These are phyloP conservation scores for Penstemon barbatus DNA, from an alignment of 257 asterid species.

Conservation along the genomic window DNA sequence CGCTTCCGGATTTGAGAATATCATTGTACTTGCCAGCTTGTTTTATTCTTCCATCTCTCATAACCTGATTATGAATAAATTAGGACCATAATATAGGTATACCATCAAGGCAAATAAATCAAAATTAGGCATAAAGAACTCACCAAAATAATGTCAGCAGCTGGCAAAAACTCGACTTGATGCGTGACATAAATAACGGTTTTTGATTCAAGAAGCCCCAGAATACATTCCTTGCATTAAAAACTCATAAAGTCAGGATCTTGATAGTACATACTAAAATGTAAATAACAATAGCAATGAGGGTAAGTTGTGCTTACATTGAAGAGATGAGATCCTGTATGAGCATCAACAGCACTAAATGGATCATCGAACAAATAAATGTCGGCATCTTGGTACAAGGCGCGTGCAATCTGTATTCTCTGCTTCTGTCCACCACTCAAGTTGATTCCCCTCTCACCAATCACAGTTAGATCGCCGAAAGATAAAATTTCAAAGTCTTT, in stretches of 20 bases:
- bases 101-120: background rate
- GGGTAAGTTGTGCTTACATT: conserved; percentile 46
- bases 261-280: background rate
- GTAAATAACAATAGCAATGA: background rate
- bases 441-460: conserved; percentile 93
- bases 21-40: conserved; percentile 83
- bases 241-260: conserved; percentile 15
- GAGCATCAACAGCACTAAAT: conserved; percentile 94
- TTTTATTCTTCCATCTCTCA: conserved; percentile 76
- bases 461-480: conserved; percentile 78
- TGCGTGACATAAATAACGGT: conserved; percentile 78
- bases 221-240: conserved; percentile 64
- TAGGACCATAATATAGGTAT: background rate
- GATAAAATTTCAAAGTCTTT: conserved; percentile 79
- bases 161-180: conserved; percentile 88
- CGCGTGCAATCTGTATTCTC: conserved; percentile 89
- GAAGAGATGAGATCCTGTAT: conserved; percentile 83
- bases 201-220: conserved; percentile 58
- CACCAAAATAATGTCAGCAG: conserved; percentile 83
- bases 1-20: conserved; percentile 65
- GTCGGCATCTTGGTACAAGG: conserved; percentile 78
- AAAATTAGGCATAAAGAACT: conserved; percentile 30
- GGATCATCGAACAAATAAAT: conserved; percentile 89
- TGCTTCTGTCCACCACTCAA: conserved; percentile 94
- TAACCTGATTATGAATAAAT: conserved; percentile 48